Evolutionary conservation across 1,139 yeast genomes (phyloP).

Genomic region (Blastobotrys apis): DNA sequence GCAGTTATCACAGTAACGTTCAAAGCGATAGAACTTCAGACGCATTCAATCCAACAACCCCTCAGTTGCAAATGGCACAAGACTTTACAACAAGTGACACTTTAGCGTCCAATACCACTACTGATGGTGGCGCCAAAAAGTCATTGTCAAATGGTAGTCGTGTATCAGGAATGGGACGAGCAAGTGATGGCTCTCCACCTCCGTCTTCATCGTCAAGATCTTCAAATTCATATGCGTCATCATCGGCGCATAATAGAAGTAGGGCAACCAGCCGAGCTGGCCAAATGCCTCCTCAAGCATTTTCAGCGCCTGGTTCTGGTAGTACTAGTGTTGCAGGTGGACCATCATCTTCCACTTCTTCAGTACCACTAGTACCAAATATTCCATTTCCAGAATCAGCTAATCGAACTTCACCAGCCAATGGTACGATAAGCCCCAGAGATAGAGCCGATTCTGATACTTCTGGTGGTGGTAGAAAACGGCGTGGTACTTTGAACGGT

Average conservation of each 20-base stretch:
- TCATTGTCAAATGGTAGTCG: too few species aligned
- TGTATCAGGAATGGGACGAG: too few species aligned
- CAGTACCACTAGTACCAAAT: not conserved
- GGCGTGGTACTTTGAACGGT: slow-evolving; percentile 28
- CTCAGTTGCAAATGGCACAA: slow-evolving; percentile 18
- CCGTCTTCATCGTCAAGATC: slow-evolving; percentile 16
- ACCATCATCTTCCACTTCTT: too few species aligned
- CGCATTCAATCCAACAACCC: slow-evolving; percentile 15
- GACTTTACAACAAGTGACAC: slow-evolving; percentile 1
- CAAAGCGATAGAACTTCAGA: not conserved
- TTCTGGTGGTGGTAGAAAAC: slow-evolving; percentile 18
- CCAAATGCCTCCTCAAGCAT: slow-evolving; percentile 19
- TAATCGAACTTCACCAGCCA: slow-evolving; percentile 5
- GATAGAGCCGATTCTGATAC: slow-evolving; percentile 12
- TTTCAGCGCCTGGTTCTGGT: slow-evolving; percentile 13
- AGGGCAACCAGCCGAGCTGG: slow-evolving; percentile 29
- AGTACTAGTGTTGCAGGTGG: too few species aligned
- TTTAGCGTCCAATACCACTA: not conserved
- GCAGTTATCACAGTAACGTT: not conserved
- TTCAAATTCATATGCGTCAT: slow-evolving; percentile 14
- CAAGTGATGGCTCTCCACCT: too few species aligned
- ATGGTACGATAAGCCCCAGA: slow-evolving; percentile 10
- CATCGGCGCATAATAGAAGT: slow-evolving; percentile 20
- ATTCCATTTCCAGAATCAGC: slow-evolving; percentile 1
- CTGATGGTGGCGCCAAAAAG: not conserved